Conservation (phyloP, 768 basidiomycete genomes). For the Neoboletus magnificus region DNA sequence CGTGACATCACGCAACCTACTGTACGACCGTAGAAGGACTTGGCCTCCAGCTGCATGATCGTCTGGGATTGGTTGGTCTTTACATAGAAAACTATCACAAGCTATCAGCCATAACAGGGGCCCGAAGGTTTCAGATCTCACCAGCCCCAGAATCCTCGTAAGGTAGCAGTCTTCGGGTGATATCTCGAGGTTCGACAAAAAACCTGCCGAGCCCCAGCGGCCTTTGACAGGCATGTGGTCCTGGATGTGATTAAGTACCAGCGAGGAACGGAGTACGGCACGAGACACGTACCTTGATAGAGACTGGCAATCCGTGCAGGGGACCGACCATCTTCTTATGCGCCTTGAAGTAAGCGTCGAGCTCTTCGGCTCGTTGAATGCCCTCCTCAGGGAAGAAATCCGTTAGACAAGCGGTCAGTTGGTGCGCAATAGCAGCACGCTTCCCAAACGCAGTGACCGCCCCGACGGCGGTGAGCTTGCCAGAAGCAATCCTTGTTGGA, state of each 20-base stretch:
- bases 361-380: constrained; percentile 36
- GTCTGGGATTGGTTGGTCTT: constrained; percentile 44
- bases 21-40: constrained; percentile 34
- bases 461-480: constrained; percentile 36
- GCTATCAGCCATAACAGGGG: constrained; percentile 4
- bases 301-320: constrained; percentile 40
- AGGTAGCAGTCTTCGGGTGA: constrained; percentile 29
- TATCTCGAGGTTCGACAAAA: constrained; percentile 23
- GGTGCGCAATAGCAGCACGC: constrained; percentile 52
- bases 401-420: constrained; percentile 38
- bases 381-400: constrained; percentile 46
- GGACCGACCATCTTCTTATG: constrained; percentile 42
- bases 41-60: constrained; percentile 38
- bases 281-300: constrained; percentile 34
- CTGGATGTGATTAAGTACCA: constrained; percentile 14
- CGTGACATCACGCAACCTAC: constrained; percentile 1
- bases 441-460: constrained; percentile 44
- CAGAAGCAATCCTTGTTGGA: constrained; percentile 24
- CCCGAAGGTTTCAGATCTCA: constrained; percentile 2
- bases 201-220: constrained; percentile 37
- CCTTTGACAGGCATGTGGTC: constrained; percentile 43
- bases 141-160: constrained; percentile 43
- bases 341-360: constrained; percentile 38
- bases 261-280: background rate
- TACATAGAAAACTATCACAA: constrained; percentile 38